These are phyloP conservation scores for Paratrypanosoma confusum DNA, from an alignment of 208 protist genomes.

Conservation along the genomic window DNA sequence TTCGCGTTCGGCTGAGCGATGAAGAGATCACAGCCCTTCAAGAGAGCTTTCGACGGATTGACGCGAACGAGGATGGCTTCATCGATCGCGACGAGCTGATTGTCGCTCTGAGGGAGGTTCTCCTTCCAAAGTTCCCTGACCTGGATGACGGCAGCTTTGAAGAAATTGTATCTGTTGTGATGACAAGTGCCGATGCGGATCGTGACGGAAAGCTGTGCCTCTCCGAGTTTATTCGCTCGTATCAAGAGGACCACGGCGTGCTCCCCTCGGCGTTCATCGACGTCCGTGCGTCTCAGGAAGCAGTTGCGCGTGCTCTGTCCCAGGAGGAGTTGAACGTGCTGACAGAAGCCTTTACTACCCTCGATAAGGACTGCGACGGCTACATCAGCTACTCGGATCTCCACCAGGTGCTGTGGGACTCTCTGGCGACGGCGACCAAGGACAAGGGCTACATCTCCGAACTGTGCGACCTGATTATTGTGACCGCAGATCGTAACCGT, in stretches of 20 bases:
- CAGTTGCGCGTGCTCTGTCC: slow-evolving; percentile 29
- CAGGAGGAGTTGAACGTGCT: slow-evolving; percentile 52
- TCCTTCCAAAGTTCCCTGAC: slow-evolving; percentile 49
- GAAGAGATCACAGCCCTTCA: slow-evolving; percentile 69
- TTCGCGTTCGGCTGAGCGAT: slow-evolving; percentile 66
- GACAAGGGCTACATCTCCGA: slow-evolving; percentile 60
- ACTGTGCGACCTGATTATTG: slow-evolving; percentile 68
- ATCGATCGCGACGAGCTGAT: slow-evolving; percentile 58
- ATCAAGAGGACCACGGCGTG: slow-evolving; percentile 79
- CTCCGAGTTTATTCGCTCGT: slow-evolving; percentile 80
- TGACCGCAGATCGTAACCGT: slow-evolving; percentile 41
- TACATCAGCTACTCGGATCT: slow-evolving; percentile 52
- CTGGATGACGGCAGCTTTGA: slow-evolving; percentile 46
- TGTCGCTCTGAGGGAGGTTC: slow-evolving; percentile 31
- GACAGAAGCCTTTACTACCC: slow-evolving; percentile 48
- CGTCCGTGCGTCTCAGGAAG: not conserved
- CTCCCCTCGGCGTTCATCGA: slow-evolving; percentile 71
- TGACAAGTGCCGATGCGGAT: slow-evolving; percentile 61
- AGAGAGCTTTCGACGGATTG: slow-evolving; percentile 57
- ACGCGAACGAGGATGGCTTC: slow-evolving; percentile 60
- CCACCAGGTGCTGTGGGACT: slow-evolving; percentile 54
- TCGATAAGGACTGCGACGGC: slow-evolving; percentile 72
- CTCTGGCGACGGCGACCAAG: slow-evolving; percentile 17
- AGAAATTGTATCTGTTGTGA: slow-evolving; percentile 61
- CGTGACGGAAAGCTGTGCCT: slow-evolving; percentile 54